phyloP scores from a whole-genome alignment of 2,329 filamentous ascomycete genomes.

The Endothia cerciana region DNA sequence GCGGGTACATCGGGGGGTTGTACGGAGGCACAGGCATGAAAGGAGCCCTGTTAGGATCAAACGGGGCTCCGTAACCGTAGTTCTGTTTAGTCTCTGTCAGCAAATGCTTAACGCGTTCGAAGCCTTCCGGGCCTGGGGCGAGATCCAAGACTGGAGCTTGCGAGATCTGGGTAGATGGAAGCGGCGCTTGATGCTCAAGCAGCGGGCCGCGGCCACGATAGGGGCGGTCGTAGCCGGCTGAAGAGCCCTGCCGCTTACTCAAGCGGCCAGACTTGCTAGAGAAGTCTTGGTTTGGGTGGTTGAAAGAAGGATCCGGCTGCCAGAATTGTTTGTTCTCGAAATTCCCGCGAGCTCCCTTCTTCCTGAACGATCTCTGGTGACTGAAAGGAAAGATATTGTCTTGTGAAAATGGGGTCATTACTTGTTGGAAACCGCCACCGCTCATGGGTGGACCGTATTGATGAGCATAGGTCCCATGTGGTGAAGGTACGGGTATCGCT shows the following conservation, averaged over 20 bases:
- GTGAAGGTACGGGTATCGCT: constrained; percentile 68
- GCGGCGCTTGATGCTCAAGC: constrained; percentile 30
- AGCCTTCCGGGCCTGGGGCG: constrained; percentile 67
- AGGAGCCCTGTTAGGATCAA: constrained; percentile 50
- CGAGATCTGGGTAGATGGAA: constrained; percentile 32
- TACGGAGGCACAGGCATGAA: constrained; percentile 25
- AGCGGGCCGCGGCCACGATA: constrained; percentile 16
- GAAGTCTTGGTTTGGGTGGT: constrained; percentile 39
- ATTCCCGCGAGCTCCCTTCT: constrained; percentile 50
- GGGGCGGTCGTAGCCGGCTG: constrained; percentile 31
- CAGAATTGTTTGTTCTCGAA: constrained; percentile 47
- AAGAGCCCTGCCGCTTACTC: constrained; percentile 49
- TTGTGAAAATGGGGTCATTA: constrained; percentile 52
- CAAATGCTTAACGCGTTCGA: constrained; percentile 76
- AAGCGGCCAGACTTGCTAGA: constrained; percentile 46
- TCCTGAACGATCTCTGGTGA: constrained; percentile 43
- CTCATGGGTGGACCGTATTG: constrained; percentile 63
- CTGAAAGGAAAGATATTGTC: constrained; percentile 41
- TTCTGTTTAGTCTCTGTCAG: constrained; percentile 73
- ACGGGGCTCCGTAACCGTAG: constrained; percentile 53
- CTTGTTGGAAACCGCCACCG: constrained; percentile 58
- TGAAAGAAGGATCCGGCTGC: constrained; percentile 43
- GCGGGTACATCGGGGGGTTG: constrained; percentile 35
- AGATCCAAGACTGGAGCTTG: constrained; percentile 50
- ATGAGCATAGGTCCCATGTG: constrained; percentile 55